A percentile compares a stretch with the other conserved stretches of the same genome.
Evolutionary conservation across 1,284 basidiomycete genomes (phyloP).

Genomic region (Trametes sp.): DNA sequence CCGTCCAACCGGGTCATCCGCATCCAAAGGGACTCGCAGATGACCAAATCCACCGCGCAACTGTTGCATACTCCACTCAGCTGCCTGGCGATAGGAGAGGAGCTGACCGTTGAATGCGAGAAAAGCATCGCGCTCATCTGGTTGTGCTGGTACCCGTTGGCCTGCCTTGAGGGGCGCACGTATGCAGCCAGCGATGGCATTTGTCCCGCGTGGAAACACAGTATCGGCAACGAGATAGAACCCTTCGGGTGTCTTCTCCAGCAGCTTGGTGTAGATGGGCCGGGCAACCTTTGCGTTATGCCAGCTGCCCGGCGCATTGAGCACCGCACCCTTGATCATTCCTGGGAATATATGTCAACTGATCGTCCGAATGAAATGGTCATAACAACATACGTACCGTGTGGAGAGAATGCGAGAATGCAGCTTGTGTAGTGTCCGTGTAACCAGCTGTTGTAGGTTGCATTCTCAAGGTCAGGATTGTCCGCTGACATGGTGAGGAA

Average conservation of each 20-base stretch:
- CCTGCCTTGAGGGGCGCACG: constrained; percentile 50
- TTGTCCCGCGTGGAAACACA: constrained; percentile 50
- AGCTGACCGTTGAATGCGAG: constrained; percentile 12
- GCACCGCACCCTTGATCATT: constrained; percentile 42
- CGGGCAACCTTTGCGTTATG: constrained; percentile 52
- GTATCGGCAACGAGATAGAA: constrained; percentile 53
- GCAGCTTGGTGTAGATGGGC: constrained; percentile 48
- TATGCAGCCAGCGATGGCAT: constrained; percentile 44
- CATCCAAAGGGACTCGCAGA: constrained; percentile 46
- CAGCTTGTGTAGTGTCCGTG: too few species aligned
- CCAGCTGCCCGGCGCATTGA: constrained; percentile 58
- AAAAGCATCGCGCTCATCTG: constrained; percentile 21
- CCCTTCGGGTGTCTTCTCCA: constrained; percentile 43
- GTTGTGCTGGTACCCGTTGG: constrained; percentile 37
- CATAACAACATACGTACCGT: neutral
- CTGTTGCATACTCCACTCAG: constrained; percentile 53
- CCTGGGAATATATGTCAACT: constrained; percentile 14
- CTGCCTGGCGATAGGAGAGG: constrained; percentile 49
- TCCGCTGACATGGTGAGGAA: too few species aligned
- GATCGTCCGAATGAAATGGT: neutral
- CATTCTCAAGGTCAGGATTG: too few species aligned
- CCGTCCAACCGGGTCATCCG: constrained; percentile 36
- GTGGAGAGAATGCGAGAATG: too few species aligned
- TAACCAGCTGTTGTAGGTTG: too few species aligned
- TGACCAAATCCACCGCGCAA: constrained; percentile 52